Base-by-base conservation (phyloP, 2,329 filamentous ascomycete genomes). In the Aureobasidium leucospermi region DNA sequence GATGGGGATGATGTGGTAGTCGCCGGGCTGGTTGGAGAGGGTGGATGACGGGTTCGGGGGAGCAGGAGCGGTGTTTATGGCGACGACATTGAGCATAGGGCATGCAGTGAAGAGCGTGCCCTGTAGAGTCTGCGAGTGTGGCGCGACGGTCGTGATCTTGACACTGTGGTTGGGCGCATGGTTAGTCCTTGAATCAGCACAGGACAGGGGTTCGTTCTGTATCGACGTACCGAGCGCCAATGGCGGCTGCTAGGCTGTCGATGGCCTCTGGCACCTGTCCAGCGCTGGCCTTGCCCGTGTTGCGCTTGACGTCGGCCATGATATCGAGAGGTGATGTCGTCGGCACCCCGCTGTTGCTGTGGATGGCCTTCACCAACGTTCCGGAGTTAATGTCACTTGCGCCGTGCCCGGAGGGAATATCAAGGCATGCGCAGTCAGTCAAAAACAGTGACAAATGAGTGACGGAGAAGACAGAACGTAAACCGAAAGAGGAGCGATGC, bases 61-160 rank as follows among this genome's bases (percentile, higher is more conserved):
- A 10, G 76, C 67, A 16, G 77, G 71, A 11, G 76, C 76, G 16
- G 79, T 83, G 71, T 85, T 83, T 70, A 86, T 78, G 46, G 81
- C 82, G 65, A 87, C 75, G 60, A 85, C 74, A 65, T 85, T 84
- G 60, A 82, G 81, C 65, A 82, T 75, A 29, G 82, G 81, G 69
- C 81, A 82, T 47, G 80, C 81, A 31, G 83, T 84, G 71, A 84
- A 86, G 60, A 87, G 76, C 16, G 77, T 83, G 66, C 84, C 84
- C 70, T 86, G 83, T 61, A 84, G 73, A 28, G 77, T 80, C 45
- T 78, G 76, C 56, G 78, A 73, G 58, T 75, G 70, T 7, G 77
- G 77, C 31, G 77, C 72, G 15, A 77, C 75, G 53, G 81, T 85
- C 59, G 77, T 84, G 64, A 86, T 71, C 65, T 80, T 83, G 67